phyloP scores from a whole-genome alignment of 768 basidiomycete genomes.

The Tulasnella calospora region DNA sequence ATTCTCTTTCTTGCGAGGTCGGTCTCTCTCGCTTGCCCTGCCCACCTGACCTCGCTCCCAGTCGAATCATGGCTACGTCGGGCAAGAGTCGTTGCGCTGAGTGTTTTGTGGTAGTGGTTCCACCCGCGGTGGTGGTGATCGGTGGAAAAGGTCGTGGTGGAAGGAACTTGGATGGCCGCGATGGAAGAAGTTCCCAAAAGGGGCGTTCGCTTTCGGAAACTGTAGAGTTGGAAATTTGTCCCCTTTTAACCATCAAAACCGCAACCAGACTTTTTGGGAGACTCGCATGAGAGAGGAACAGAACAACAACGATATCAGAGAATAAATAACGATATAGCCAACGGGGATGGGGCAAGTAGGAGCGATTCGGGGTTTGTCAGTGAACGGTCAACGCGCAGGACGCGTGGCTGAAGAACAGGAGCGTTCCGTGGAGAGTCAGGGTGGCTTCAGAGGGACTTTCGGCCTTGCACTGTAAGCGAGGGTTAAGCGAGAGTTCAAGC shows the following conservation, averaged over 20 bases:
- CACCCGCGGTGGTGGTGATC: neutral
- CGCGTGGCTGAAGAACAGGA: neutral
- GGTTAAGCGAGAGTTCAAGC: neutral
- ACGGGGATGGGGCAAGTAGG: neutral
- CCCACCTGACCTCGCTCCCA: neutral
- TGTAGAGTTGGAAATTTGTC: neutral
- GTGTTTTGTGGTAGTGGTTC: neutral
- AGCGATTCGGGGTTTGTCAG: neutral
- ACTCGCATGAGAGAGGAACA: neutral
- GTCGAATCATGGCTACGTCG: neutral
- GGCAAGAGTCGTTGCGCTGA: neutral
- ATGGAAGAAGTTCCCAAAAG: constrained; percentile 12
- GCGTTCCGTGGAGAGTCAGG: neutral
- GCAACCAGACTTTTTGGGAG: neutral
- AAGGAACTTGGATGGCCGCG: neutral
- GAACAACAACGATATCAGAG: neutral
- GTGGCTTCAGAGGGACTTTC: neutral
- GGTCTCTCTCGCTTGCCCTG: constrained; percentile 14
- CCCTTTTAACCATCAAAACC: neutral
- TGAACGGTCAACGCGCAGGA: neutral
- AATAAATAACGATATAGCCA: neutral
- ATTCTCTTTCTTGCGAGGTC: constrained; percentile 14
- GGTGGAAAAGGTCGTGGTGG: neutral
- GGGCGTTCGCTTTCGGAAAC: constrained; percentile 1
- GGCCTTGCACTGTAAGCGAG: neutral